Evolutionary conservation across 192 early-diverging fungal genomes (phyloP).

Genomic region (Coemansia sp.): DNA sequence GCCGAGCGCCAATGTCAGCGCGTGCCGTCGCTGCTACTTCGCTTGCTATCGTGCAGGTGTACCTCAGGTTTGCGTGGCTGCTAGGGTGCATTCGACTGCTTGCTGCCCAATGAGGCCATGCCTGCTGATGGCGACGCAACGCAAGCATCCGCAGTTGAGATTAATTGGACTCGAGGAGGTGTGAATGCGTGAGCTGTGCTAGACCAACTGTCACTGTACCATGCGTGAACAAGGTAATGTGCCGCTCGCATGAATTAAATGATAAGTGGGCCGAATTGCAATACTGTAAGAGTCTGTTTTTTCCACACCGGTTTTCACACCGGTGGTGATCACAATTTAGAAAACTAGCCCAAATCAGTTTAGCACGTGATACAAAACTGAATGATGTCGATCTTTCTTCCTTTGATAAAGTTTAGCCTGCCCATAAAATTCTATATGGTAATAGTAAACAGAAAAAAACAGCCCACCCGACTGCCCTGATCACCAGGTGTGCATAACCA

Average conservation of each 20-base stretch:
- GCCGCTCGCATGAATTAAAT: not conserved
- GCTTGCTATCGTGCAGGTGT: not conserved
- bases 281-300: not conserved
- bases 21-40: not conserved
- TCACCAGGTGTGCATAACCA: too few relatives aligned
- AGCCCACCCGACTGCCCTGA: too few relatives aligned
- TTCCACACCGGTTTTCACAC: too few relatives aligned
- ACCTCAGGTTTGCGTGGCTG: not conserved
- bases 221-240: not conserved
- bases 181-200: not conserved
- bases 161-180: not conserved
- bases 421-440: too few relatives aligned
- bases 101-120: not conserved
- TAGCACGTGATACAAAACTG: too few relatives aligned
- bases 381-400: too few relatives aligned
- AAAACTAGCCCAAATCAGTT: too few relatives aligned
- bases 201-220: too few relatives aligned
- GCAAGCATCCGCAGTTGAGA: not conserved
- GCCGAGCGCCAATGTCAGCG: conserved; percentile 10
- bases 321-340: too few relatives aligned
- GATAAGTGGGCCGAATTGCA: not conserved
- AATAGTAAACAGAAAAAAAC: too few relatives aligned
- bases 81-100: not conserved
- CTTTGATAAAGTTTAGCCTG: too few relatives aligned
- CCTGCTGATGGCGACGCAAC: not conserved